Evolutionary conservation across 2,329 filamentous ascomycete genomes (phyloP).

Genomic region (Penicillium sp.): DNA sequence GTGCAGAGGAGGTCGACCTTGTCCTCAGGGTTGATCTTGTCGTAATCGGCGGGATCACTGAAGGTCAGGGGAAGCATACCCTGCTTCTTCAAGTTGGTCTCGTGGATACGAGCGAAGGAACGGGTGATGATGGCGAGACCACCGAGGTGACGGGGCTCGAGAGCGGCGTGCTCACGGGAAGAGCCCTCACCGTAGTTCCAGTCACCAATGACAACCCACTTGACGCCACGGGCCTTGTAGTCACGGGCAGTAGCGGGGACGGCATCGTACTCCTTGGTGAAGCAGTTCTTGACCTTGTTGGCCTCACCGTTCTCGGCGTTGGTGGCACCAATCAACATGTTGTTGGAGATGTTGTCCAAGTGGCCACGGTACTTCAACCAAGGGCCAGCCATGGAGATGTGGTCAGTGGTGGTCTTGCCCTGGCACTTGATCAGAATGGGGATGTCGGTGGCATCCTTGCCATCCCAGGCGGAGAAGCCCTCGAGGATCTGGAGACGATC

Average conservation of each 20-base stretch:
- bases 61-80: slow-evolving; percentile 99
- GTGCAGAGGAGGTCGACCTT: slow-evolving; percentile 88
- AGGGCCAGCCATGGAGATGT: slow-evolving; percentile 92
- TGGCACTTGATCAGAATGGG: slow-evolving; percentile 95
- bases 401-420: slow-evolving; percentile 95
- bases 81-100: slow-evolving; percentile 99
- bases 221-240: slow-evolving; percentile 95
- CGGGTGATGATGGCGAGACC: slow-evolving; percentile 95
- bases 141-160: slow-evolving; percentile 95
- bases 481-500: slow-evolving; percentile 91
- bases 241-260: slow-evolving; percentile 93
- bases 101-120: slow-evolving; percentile 97
- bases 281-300: slow-evolving; percentile 94
- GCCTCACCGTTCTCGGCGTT: slow-evolving; percentile 95
- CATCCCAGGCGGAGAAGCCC: slow-evolving; percentile 85
- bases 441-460: slow-evolving; percentile 79
- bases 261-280: slow-evolving; percentile 77
- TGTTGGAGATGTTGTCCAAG: slow-evolving; percentile 94
- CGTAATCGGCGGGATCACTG: slow-evolving; percentile 90
- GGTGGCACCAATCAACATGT: slow-evolving; percentile 94
- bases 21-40: slow-evolving; percentile 91
- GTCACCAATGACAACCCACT: slow-evolving; percentile 97
- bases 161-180: slow-evolving; percentile 96
- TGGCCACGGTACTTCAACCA: slow-evolving; percentile 99
- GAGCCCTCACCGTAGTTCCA: slow-evolving; percentile 99